Evolutionary conservation across 2,329 filamentous ascomycete genomes (phyloP).

Genomic region (Arthrobotrys megalospora): DNA sequence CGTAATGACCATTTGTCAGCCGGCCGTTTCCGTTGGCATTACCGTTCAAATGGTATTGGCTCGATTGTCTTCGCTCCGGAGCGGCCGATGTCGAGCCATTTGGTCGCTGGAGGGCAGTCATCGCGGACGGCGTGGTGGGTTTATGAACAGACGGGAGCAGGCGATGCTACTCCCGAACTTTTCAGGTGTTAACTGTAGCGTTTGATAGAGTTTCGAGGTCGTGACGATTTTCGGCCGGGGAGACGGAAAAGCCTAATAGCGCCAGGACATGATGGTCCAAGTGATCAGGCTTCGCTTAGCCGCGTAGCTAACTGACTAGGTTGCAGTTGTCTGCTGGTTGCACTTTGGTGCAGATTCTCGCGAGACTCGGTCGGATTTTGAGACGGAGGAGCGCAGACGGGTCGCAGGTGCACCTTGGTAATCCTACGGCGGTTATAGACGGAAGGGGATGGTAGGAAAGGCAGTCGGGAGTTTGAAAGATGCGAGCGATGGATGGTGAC

Average conservation of each 20-base stretch:
- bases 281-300: slow-evolving; percentile 57
- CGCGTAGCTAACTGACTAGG: slow-evolving; percentile 43
- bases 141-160: slow-evolving; percentile 39
- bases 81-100: slow-evolving; percentile 55
- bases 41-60: slow-evolving; percentile 51
- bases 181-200: slow-evolving; percentile 19
- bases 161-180: slow-evolving; percentile 42
- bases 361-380: slow-evolving; percentile 26
- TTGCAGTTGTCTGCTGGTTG: slow-evolving; percentile 24
- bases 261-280: slow-evolving; percentile 54
- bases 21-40: slow-evolving; percentile 38
- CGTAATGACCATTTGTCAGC: slow-evolving; percentile 47
- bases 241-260: slow-evolving; percentile 42
- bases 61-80: slow-evolving; percentile 56
- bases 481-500: slow-evolving; percentile 39
- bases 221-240: slow-evolving; percentile 50
- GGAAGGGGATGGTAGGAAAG: slow-evolving; percentile 17
- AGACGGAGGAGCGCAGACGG: slow-evolving; percentile 7
- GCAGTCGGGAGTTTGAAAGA: slow-evolving; percentile 33
- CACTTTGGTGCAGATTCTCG: slow-evolving; percentile 21
- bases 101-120: slow-evolving; percentile 60
- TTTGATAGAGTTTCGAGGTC: slow-evolving; percentile 36
- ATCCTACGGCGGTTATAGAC: slow-evolving; percentile 1
- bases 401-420: slow-evolving; percentile 7
- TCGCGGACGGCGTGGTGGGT: slow-evolving; percentile 48